Conservation (phyloP, 768 basidiomycete genomes). For the Ephemerocybe angulata region DNA sequence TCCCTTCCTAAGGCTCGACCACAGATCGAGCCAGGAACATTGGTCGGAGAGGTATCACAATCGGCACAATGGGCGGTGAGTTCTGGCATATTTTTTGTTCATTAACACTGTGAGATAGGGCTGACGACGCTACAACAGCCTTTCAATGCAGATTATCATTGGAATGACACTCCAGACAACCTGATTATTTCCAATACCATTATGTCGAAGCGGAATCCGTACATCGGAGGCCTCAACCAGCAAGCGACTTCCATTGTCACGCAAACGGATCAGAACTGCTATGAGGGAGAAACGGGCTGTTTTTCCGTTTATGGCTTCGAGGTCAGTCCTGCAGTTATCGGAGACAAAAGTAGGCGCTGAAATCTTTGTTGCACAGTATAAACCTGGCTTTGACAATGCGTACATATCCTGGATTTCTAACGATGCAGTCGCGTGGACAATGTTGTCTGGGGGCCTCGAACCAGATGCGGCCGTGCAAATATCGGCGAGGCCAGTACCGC, state of each 20-base stretch:
- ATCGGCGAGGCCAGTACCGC: constrained; percentile 62
- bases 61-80: constrained; percentile 79
- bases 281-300: constrained; percentile 55
- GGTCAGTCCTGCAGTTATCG: constrained; percentile 23
- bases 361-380: constrained; percentile 28
- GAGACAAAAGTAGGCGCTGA: neutral
- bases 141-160: constrained; percentile 69
- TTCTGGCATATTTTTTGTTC: constrained; percentile 12
- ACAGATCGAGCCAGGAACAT: constrained; percentile 45
- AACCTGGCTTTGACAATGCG: constrained; percentile 59
- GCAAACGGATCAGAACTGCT: constrained; percentile 64
- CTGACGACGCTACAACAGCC: constrained; percentile 40
- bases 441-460: constrained; percentile 64
- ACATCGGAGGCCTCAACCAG: constrained; percentile 66
- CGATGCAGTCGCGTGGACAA: constrained; percentile 68
- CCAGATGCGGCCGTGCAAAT: constrained; percentile 60
- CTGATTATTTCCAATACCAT: constrained; percentile 53
- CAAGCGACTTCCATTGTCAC: constrained; percentile 77
- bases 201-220: constrained; percentile 58
- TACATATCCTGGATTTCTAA: constrained; percentile 86
- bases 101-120: neutral
- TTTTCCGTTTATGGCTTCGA: constrained; percentile 81
- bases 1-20: no score
- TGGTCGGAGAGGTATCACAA: constrained; percentile 69
- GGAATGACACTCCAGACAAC: constrained; percentile 61